Evolutionary conservation across 1,284 basidiomycete species (phyloP), one percentile per base, ranked within the genome.

Genomic region (Sphagnurus paluster): DNA sequence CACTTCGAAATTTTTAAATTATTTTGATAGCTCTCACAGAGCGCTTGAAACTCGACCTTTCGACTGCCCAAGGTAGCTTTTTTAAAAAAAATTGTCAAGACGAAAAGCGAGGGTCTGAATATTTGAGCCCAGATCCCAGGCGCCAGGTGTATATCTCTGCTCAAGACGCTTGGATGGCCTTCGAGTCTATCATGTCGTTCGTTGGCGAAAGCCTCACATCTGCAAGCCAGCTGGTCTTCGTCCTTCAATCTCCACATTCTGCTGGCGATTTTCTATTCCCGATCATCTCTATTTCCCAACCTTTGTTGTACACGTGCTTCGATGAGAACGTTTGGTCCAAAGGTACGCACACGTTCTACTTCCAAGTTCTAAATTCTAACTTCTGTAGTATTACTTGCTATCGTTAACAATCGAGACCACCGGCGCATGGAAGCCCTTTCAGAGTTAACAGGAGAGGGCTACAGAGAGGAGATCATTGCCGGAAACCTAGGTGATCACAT

Each of bases 381-480:
- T n/a, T n/a, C 13, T 20, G 9, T 20, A 59, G 58, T 50, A 33
- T 54, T 42, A 6, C 25, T 58, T 16, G 42, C 44, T 1, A 46
- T 45, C n/a, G n/a, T 34, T 4, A 52, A 56, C 17, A 58, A 62
- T 40, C 13, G 39, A 34, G 30, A 53, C 21, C 51, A 50, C 23
- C 39, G 38, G 25, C 50, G 61, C 19, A 67, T 64, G 52, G 52
- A 44, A 5, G 58, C 68, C 0, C 44, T 72, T 11, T 40, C 46
- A 35, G 49, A 13, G 23, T 54, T 71, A 2, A 43, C 53, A 0
- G 26, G 32, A 6, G 48, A 49, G 0, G 20, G 33, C 3, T 61
- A 63, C 29, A 60, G 61, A 32, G 50, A 64, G n/a, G 70, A 71
- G 30, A 57, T 66, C n/a, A 58, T 68, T 40, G 58, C 61, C 11